phyloP scores from a whole-genome alignment of 768 basidiomycete species.

The Kwoniella dendrophila region DNA sequence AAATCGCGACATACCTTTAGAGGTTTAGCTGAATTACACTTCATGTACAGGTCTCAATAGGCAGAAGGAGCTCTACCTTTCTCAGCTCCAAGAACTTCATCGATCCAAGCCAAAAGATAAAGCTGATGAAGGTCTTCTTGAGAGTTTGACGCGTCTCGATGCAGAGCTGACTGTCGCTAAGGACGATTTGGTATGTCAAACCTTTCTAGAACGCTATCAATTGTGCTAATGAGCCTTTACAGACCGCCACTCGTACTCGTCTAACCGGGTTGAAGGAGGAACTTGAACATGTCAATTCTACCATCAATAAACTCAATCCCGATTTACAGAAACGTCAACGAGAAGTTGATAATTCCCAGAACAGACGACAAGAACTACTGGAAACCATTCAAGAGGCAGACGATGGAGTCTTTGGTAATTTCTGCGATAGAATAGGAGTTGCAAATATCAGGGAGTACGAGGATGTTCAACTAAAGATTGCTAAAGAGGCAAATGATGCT shows the following conservation, averaged over 20 bases:
- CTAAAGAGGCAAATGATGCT: constrained; percentile 83
- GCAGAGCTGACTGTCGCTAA: constrained; percentile 70
- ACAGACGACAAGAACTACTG: constrained; percentile 63
- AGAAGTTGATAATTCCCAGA: constrained; percentile 62
- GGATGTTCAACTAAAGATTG: constrained; percentile 82
- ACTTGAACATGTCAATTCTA: constrained; percentile 66
- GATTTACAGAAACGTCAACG: constrained; percentile 58
- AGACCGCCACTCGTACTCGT: constrained; percentile 76
- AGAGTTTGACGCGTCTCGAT: constrained; percentile 77
- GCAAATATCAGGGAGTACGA: constrained; percentile 88
- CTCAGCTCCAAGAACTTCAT: constrained; percentile 77
- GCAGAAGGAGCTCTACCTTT: constrained; percentile 59
- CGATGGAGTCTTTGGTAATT: constrained; percentile 72
- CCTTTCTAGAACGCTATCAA: background rate
- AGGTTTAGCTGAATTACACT: background rate
- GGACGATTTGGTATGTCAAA: constrained; percentile 74
- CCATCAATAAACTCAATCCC: constrained; percentile 40
- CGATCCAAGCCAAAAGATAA: constrained; percentile 82
- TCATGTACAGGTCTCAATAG: constrained; percentile 26
- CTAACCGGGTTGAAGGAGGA: constrained; percentile 80
- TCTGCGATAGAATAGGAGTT: constrained; percentile 78
- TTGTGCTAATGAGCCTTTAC: background rate
- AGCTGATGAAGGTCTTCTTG: constrained; percentile 75
- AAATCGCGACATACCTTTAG: background rate
- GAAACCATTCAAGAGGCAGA: constrained; percentile 73